Evolutionary conservation across 208 protist genomes (phyloP).

Genomic region (Acanthamoeba sp.): DNA sequence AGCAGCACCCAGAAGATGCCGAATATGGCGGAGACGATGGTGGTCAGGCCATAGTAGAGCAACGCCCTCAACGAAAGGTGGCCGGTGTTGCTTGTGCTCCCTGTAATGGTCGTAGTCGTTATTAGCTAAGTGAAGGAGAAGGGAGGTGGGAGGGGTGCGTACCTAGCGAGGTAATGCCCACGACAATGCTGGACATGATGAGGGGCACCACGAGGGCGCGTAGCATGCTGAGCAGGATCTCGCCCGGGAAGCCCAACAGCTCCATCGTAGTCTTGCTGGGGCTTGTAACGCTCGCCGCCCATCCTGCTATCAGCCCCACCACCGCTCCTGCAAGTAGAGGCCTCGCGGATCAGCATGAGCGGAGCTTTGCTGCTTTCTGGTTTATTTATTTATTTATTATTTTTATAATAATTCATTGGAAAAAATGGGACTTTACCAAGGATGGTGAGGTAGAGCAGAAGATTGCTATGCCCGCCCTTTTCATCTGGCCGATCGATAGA

Average conservation of each 20-base stretch:
- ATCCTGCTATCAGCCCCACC: neutral
- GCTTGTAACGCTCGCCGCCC: neutral
- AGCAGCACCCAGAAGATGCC: conserved; percentile 68
- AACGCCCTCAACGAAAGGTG: conserved; percentile 24
- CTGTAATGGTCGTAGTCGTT: neutral
- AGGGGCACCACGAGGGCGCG: conserved; percentile 65
- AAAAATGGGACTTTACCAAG: neutral
- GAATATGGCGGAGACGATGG: conserved; percentile 45
- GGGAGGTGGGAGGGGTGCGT: neutral
- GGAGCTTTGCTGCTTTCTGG: too few relatives aligned
- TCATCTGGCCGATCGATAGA: neutral
- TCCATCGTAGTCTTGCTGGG: conserved; percentile 4
- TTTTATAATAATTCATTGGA: neutral
- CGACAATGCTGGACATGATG: conserved; percentile 71
- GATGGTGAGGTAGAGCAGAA: conserved; percentile 58
- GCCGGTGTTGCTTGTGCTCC: conserved; percentile 36
- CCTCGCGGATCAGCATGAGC: too few relatives aligned
- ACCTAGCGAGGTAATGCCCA: conserved; percentile 68
- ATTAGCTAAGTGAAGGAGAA: neutral
- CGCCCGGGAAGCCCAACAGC: conserved; percentile 69
- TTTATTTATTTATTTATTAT: neutral
- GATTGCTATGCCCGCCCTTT: neutral
- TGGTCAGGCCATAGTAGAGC: conserved; percentile 50
- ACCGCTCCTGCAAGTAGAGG: too few relatives aligned
- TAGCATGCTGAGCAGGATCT: conserved; percentile 69